phyloP scores from a whole-genome alignment of 1,284 basidiomycete species.

The Trametes hirsuta region DNA sequence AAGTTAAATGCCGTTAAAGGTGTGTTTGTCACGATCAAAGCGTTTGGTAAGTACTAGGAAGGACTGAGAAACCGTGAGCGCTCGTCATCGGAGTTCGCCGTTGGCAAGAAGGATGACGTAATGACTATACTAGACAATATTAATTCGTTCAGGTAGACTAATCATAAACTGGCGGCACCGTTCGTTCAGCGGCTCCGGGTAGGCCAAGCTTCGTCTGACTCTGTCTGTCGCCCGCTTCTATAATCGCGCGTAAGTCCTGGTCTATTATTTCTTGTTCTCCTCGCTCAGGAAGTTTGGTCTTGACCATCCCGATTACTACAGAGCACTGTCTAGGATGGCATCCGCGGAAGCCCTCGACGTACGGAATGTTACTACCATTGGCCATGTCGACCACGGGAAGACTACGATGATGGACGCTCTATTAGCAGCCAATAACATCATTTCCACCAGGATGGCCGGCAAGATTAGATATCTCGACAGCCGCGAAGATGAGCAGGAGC shows the following conservation, averaged over 20 bases:
- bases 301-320: not conserved
- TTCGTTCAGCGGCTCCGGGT: no score
- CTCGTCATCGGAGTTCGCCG: no score
- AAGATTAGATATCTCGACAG: slow-evolving; percentile 97
- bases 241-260: not conserved
- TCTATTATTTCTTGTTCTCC: not conserved
- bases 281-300: not conserved
- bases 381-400: slow-evolving; percentile 92
- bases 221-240: no score
- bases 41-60: no score
- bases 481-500: slow-evolving; percentile 95
- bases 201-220: no score
- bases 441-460: slow-evolving; percentile 92
- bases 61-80: no score
- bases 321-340: slow-evolving; percentile 17
- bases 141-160: no score
- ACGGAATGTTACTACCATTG: slow-evolving; percentile 80
- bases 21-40: no score
- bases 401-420: slow-evolving; percentile 96
- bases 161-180: no score
- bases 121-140: no score
- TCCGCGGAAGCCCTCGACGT: slow-evolving; percentile 58
- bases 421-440: slow-evolving; percentile 97
- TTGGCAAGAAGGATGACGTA: no score
- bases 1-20: no score